Conservation (phyloP, 2,329 filamentous ascomycete genomes). For the Bipolaris gigantea region DNA sequence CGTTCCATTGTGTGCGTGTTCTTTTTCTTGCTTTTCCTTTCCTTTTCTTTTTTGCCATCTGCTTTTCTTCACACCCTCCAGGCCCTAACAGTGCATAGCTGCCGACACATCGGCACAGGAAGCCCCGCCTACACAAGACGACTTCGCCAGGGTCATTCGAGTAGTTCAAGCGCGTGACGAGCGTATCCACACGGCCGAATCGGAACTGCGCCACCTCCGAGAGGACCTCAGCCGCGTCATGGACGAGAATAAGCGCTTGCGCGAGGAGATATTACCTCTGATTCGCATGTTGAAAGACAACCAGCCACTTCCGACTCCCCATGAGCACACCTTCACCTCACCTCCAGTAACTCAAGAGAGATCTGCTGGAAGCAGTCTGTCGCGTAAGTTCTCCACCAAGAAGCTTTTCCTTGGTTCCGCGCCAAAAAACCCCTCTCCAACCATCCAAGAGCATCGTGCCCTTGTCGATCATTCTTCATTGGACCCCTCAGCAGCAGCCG, state of each 20-base stretch:
- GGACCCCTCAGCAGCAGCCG: slow-evolving; percentile 55
- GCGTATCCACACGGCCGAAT: slow-evolving; percentile 79
- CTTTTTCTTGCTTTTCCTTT: not conserved
- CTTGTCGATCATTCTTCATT: slow-evolving; percentile 48
- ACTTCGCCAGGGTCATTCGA: slow-evolving; percentile 87
- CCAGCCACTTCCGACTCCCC: slow-evolving; percentile 66
- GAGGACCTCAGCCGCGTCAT: slow-evolving; percentile 54
- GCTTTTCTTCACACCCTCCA: not conserved
- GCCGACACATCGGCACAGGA: slow-evolving; percentile 87
- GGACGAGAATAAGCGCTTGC: slow-evolving; percentile 83
- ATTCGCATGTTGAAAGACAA: slow-evolving; percentile 90
- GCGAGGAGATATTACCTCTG: slow-evolving; percentile 89
- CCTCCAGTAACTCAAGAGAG: slow-evolving; percentile 41
- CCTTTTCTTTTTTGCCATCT: not conserved
- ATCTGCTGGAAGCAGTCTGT: slow-evolving; percentile 50
- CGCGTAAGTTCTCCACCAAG: slow-evolving; percentile 57
- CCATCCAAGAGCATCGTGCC: slow-evolving; percentile 49
- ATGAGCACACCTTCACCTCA: slow-evolving; percentile 41
- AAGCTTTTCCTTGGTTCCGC: slow-evolving; percentile 54
- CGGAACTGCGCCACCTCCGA: slow-evolving; percentile 76
- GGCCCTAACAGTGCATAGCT: slow-evolving; percentile 56
- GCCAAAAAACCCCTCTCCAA: slow-evolving; percentile 56
- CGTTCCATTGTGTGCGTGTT: slow-evolving; percentile 79
- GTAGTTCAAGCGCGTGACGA: slow-evolving; percentile 89
- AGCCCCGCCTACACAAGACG: slow-evolving; percentile 84